Conservation (phyloP, 2,329 filamentous ascomycete genomes). For the Alternaria sp. region DNA sequence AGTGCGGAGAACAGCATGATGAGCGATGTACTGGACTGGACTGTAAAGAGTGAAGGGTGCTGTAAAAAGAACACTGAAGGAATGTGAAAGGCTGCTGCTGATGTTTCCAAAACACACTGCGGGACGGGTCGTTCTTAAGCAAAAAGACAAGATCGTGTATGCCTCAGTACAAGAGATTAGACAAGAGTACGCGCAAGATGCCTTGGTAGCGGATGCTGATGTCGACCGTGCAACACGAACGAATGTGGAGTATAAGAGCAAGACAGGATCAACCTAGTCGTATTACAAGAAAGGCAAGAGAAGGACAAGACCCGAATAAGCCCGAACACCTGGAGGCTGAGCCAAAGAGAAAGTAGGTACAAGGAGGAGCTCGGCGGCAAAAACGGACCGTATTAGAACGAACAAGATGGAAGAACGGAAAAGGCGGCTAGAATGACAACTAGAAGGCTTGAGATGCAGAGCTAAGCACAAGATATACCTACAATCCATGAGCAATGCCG, state of each 20-base stretch:
- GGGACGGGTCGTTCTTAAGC: neutral
- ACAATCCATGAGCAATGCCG: neutral
- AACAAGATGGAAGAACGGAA: conserved; percentile 3
- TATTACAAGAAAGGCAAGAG: conserved; percentile 10
- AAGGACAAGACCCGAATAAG: conserved; percentile 5
- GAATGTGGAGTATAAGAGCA: conserved; percentile 7
- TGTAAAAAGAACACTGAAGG: neutral
- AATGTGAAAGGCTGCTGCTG: neutral
- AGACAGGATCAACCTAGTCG: conserved; percentile 21
- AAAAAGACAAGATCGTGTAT: conserved; percentile 1
- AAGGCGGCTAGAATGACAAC: neutral
- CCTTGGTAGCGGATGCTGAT: conserved; percentile 4
- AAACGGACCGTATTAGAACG: neutral
- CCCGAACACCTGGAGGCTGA: conserved; percentile 14
- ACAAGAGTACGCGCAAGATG: neutral
- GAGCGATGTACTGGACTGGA: conserved; percentile 2
- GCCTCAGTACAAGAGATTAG: neutral
- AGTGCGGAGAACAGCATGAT: conserved; percentile 43
- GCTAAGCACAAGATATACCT: conserved; percentile 23
- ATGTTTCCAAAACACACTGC: neutral
- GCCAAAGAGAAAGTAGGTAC: conserved; percentile 9
- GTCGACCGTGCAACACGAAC: conserved; percentile 19
- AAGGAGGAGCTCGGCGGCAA: neutral
- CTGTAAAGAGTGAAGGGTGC: neutral
- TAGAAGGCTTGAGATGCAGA: neutral